Conservation (phyloP, 805 yeast species). For the Metschnikowia noctiluminum region DNA sequence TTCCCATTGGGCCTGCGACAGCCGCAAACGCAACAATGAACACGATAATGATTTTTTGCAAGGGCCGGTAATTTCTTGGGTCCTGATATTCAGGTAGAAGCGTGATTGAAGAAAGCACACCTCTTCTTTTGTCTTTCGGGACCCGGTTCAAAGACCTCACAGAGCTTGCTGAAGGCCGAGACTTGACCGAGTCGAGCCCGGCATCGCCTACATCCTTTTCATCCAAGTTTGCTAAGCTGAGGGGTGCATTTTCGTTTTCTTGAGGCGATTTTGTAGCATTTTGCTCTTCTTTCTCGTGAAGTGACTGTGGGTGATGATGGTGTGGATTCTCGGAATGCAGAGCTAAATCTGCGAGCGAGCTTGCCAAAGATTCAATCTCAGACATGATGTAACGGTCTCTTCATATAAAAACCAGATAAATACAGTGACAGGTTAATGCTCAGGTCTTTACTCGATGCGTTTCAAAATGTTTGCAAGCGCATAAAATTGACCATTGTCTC, state of each 20-base stretch:
- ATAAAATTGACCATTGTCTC: too few species aligned
- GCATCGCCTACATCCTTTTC: background rate
- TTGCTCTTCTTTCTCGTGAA: background rate
- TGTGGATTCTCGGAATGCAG: conserved; percentile 2
- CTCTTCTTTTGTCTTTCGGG: conserved; percentile 46
- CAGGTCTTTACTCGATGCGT: background rate
- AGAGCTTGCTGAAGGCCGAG: background rate
- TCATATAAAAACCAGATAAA: background rate
- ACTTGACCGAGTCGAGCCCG: background rate
- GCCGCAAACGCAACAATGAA: conserved; percentile 70
- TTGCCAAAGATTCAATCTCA: conserved; percentile 9
- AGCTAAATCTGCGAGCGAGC: conserved; percentile 10
- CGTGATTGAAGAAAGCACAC: conserved; percentile 50
- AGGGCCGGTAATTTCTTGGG: conserved; percentile 58
- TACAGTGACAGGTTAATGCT: background rate
- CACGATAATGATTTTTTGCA: conserved; percentile 53
- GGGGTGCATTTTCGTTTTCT: background rate
- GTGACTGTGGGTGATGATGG: conserved; percentile 1
- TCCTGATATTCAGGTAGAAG: conserved; percentile 70
- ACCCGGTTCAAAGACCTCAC: conserved; percentile 7
- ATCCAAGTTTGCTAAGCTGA: background rate
- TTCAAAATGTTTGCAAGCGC: too few species aligned
- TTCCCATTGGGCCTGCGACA: conserved; percentile 84
- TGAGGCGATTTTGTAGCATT: background rate
- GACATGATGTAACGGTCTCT: conserved; percentile 3